phyloP scores from a whole-genome alignment of 345 rosid species.

The Corymbia maculata region DNA sequence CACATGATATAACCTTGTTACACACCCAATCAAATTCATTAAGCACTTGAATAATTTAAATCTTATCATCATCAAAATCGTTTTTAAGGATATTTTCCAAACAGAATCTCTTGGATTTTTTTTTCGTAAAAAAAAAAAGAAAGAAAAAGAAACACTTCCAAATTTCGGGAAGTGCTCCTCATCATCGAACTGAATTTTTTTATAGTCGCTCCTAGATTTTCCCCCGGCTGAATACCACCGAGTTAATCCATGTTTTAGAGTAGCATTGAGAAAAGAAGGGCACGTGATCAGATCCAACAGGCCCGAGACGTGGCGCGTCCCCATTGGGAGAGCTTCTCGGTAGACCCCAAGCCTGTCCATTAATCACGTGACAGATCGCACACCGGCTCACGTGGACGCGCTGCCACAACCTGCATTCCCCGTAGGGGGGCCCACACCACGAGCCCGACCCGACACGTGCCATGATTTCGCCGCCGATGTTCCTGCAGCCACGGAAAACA shows the following conservation, averaged over 20 bases:
- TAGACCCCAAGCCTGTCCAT: background rate
- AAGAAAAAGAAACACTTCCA: background rate
- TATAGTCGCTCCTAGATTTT: background rate
- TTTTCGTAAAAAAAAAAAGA: too few relatives aligned
- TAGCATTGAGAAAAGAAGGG: background rate
- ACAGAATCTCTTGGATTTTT: background rate
- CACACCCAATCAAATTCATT: background rate
- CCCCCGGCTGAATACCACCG: background rate
- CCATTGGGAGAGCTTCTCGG: background rate
- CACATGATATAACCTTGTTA: background rate
- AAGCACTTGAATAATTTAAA: background rate
- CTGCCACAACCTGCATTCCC: slow-evolving; percentile 1
- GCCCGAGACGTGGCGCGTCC: slow-evolving; percentile 6
- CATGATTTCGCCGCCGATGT: background rate
- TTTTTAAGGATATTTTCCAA: background rate
- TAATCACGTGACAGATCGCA: slow-evolving; percentile 16
- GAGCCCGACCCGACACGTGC: slow-evolving; percentile 29
- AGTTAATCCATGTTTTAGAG: background rate
- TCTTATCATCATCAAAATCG: background rate
- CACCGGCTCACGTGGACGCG: slow-evolving; percentile 43
- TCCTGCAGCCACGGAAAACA: background rate
- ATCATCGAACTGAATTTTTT: background rate
- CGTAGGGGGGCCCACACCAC: slow-evolving; percentile 29
- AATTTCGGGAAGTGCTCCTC: background rate
- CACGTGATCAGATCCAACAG: slow-evolving; percentile 19